Percentiles rank a stretch among this genome's conserved stretches.
Conservation (phyloP, 768 basidiomycete genomes). For the Tricholoma bakamatsutake region DNA sequence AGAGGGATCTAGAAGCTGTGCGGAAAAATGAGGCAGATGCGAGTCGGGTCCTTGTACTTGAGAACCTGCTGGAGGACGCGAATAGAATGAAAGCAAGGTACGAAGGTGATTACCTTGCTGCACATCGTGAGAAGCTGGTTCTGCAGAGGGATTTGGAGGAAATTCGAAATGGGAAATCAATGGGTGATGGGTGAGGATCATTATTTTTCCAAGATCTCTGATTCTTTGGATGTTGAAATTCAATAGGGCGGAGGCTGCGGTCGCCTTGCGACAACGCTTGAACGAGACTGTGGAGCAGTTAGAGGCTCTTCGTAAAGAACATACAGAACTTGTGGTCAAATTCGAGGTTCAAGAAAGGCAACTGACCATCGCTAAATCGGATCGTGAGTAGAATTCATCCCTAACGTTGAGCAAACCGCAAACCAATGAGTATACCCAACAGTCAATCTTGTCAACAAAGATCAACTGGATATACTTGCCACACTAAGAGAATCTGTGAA, state of each 20-base stretch:
- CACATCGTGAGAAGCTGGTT: slow-evolving; percentile 77
- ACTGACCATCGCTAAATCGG: slow-evolving; percentile 78
- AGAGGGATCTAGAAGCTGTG: slow-evolving; percentile 73
- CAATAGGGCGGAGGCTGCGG: slow-evolving; percentile 73
- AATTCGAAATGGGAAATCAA: slow-evolving; percentile 79
- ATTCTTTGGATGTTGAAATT: slow-evolving; percentile 3
- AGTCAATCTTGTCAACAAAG: slow-evolving; percentile 92
- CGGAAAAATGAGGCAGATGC: slow-evolving; percentile 72
- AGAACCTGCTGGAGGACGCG: slow-evolving; percentile 88
- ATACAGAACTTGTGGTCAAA: slow-evolving; percentile 66
- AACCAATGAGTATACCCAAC: neutral
- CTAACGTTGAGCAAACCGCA: neutral
- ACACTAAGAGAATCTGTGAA: slow-evolving; percentile 83
- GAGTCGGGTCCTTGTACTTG: slow-evolving; percentile 75
- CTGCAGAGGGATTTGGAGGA: slow-evolving; percentile 82
- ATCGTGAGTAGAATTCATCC: slow-evolving; percentile 48
- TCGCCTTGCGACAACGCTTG: slow-evolving; percentile 81
- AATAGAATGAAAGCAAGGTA: slow-evolving; percentile 87
- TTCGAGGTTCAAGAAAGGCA: slow-evolving; percentile 59
- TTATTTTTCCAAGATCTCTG: neutral
- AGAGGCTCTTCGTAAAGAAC: slow-evolving; percentile 61
- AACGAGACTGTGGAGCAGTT: slow-evolving; percentile 85
- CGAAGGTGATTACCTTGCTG: slow-evolving; percentile 79
- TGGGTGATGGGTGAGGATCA: slow-evolving; percentile 68
- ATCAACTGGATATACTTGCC: slow-evolving; percentile 86